phyloP scores from a whole-genome alignment of 305 asterid species.

The Rubia tinctorum region DNA sequence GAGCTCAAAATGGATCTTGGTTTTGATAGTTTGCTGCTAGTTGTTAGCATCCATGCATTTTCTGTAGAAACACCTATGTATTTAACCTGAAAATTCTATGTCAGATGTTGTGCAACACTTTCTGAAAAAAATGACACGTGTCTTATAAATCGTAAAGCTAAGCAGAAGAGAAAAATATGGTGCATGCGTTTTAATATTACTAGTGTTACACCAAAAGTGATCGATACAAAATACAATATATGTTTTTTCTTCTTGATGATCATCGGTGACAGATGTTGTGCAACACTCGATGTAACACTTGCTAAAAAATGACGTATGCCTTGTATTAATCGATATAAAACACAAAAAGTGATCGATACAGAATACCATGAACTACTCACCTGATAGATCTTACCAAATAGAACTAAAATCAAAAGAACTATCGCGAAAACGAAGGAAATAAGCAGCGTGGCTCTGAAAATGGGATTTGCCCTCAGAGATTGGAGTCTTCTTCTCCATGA shows the following conservation, averaged over 20 bases:
- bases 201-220: too few species aligned
- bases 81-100: slow-evolving; percentile 33
- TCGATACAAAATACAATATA: too few species aligned
- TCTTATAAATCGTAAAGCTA: too few species aligned
- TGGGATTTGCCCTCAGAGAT: slow-evolving; percentile 26
- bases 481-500: slow-evolving; percentile 19
- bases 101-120: background rate
- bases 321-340: too few species aligned
- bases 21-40: background rate
- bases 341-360: too few species aligned
- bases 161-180: too few species aligned
- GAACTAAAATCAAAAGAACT: slow-evolving; percentile 25
- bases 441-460: slow-evolving; percentile 19
- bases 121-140: too few species aligned
- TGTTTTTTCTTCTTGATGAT: too few species aligned
- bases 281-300: too few species aligned
- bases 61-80: slow-evolving; percentile 26
- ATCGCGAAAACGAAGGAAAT: slow-evolving; percentile 23
- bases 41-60: slow-evolving; percentile 12
- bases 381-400: slow-evolving; percentile 31
- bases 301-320: too few species aligned
- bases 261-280: too few species aligned
- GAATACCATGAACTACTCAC: slow-evolving; percentile 28
- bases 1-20: background rate
- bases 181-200: too few species aligned